phyloP scores from a whole-genome alignment of 2,329 filamentous ascomycete genomes.

The Trichoderma sp. region DNA sequence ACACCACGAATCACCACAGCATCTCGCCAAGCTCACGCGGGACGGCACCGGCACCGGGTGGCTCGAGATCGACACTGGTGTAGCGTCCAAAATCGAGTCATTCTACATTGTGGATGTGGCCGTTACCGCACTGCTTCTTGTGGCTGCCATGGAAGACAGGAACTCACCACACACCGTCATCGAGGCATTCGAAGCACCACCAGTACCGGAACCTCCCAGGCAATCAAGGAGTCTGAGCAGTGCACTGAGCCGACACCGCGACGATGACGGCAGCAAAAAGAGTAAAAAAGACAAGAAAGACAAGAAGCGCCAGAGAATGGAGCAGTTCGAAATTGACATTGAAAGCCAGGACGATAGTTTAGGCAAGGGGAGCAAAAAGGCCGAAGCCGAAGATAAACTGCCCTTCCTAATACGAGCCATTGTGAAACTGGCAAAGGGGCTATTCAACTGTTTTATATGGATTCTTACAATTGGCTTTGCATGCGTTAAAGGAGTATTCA shows the following conservation, averaged over 20 bases:
- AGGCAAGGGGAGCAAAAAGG: conserved; percentile 40
- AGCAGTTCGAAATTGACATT: conserved; percentile 62
- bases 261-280: conserved; percentile 42
- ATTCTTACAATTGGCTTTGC: conserved; percentile 57
- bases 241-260: conserved; percentile 34
- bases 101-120: conserved; percentile 66
- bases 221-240: conserved; percentile 35
- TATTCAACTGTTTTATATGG: conserved; percentile 63
- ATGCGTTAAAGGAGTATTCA: conserved; percentile 52
- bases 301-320: conserved; percentile 46
- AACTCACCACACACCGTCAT: conserved; percentile 41
- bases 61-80: conserved; percentile 62
- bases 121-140: conserved; percentile 60
- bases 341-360: conserved; percentile 60
- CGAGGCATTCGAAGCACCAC: conserved; percentile 63
- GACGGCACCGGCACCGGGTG: conserved; percentile 61
- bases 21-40: conserved; percentile 61
- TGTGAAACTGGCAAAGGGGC: conserved; percentile 53
- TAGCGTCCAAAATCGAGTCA: conserved; percentile 60
- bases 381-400: conserved; percentile 50
- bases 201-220: conserved; percentile 36
- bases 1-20: conserved; percentile 62
- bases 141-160: conserved; percentile 59
- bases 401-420: conserved; percentile 52
- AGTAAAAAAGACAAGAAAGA: conserved; percentile 51